These are phyloP conservation scores for Fusarium nodosum DNA, from an alignment of 2,329 filamentous ascomycete genomes.

Conservation along the genomic window DNA sequence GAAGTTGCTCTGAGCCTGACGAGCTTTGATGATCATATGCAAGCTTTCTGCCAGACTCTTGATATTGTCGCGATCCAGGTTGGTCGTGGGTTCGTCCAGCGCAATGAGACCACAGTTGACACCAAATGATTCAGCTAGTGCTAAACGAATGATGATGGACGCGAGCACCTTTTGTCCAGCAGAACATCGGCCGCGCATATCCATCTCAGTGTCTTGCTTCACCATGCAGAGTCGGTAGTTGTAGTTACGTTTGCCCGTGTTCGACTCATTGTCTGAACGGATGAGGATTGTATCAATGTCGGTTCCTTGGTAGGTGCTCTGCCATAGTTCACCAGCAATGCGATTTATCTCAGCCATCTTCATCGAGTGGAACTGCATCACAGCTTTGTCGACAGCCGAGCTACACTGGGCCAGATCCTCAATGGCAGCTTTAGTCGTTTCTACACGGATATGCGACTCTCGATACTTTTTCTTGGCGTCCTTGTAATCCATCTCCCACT, in stretches of 20 bases:
- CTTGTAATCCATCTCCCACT: conserved; percentile 90
- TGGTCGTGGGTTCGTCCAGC: conserved; percentile 97
- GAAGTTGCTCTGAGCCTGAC: conserved; percentile 91
- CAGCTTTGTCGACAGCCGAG: conserved; percentile 90
- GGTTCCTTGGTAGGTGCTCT: conserved; percentile 94
- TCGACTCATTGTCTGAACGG: conserved; percentile 86
- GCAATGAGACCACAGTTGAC: conserved; percentile 96
- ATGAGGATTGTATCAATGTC: conserved; percentile 98
- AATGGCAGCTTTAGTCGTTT: conserved; percentile 91
- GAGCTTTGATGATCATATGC: conserved; percentile 86
- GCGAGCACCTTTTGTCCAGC: conserved; percentile 97
- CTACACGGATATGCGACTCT: conserved; percentile 88
- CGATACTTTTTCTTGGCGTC: conserved; percentile 85
- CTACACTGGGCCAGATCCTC: conserved; percentile 89
- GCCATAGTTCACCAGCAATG: conserved; percentile 97
- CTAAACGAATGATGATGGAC: conserved; percentile 96
- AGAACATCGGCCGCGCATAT: conserved; percentile 98
- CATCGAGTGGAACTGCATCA: conserved; percentile 94
- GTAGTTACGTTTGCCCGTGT: conserved; percentile 82
- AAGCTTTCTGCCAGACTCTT: conserved; percentile 86
- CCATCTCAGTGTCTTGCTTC: conserved; percentile 97
- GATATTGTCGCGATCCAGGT: conserved; percentile 96
- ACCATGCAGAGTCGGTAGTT: conserved; percentile 99
- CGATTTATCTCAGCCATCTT: conserved; percentile 99
- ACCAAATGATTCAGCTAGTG: conserved; percentile 95